These are phyloP conservation scores for Diutina mesorugosa DNA, from an alignment of 1,139 yeast genomes.

Conservation along the genomic window DNA sequence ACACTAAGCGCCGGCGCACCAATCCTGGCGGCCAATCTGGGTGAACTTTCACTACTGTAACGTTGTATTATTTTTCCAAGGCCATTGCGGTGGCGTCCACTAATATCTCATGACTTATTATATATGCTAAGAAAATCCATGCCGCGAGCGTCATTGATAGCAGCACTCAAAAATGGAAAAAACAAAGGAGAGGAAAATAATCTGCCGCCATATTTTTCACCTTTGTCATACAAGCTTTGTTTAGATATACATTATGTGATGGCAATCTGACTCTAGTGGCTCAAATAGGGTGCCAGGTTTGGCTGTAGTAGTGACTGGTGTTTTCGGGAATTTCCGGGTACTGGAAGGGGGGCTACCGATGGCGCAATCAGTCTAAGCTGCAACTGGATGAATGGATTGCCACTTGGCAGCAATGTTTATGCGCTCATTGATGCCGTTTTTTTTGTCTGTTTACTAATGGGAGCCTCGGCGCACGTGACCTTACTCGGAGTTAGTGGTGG, in stretches of 20 bases:
- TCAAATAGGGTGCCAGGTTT: no score
- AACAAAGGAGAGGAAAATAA: not conserved
- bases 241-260: no score
- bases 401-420: not conserved
- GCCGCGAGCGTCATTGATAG: no score
- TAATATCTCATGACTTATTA: not conserved
- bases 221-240: no score
- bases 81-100: no score
- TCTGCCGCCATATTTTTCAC: no score
- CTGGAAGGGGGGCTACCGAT: no score
- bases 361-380: no score
- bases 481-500: not conserved
- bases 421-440: not conserved
- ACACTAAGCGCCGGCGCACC: not conserved
- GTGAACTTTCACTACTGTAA: not conserved
- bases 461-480: not conserved
- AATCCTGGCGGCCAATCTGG: not conserved
- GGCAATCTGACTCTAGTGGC: no score
- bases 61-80: not conserved
- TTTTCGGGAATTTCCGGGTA: no score
- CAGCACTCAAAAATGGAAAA: no score
- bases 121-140: not conserved
- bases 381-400: not conserved
- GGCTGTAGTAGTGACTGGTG: no score
- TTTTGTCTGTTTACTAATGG: not conserved